Evolutionary conservation across 139 green algal genomes (phyloP).

Genomic region (Pleodorina starrii): DNA sequence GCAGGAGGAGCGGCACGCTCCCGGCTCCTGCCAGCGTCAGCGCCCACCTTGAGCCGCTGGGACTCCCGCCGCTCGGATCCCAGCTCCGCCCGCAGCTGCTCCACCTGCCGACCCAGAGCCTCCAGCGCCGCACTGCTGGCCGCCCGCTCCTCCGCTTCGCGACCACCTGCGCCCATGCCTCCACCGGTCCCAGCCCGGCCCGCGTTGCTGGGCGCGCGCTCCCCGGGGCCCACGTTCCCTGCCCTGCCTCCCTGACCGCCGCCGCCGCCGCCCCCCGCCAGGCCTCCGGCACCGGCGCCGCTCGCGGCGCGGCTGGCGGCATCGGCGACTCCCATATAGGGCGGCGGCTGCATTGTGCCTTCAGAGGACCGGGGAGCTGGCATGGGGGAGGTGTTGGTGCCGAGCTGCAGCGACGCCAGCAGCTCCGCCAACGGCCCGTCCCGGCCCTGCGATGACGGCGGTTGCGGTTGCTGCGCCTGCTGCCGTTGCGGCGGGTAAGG

Average conservation of each 20-base stretch:
- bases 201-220: neutral
- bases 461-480: neutral
- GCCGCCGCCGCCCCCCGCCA: neutral
- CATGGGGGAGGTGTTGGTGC: neutral
- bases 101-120: slow-evolving; percentile 9
- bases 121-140: slow-evolving; percentile 18
- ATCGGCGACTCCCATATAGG: neutral
- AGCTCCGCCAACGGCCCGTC: slow-evolving; percentile 1
- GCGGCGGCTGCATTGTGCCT: neutral
- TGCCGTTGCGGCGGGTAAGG: neutral
- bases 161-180: neutral
- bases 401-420: slow-evolving; percentile 36
- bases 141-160: neutral
- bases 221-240: neutral
- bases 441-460: neutral
- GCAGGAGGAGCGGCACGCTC: too few relatives aligned
- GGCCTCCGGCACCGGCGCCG: neutral
- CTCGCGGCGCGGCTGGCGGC: neutral
- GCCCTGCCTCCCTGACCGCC: neutral
- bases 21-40: too few relatives aligned
- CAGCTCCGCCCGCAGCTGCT: slow-evolving; percentile 48
- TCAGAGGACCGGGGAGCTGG: neutral
- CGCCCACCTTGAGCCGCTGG: slow-evolving; percentile 26
- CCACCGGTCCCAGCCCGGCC: neutral
- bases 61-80: slow-evolving; percentile 25